A percentile compares a stretch with the other conserved stretches of the same genome.
Evolutionary conservation across 148 eudicot genomes (phyloP).

Genomic region (Amaranthus cruentus): DNA sequence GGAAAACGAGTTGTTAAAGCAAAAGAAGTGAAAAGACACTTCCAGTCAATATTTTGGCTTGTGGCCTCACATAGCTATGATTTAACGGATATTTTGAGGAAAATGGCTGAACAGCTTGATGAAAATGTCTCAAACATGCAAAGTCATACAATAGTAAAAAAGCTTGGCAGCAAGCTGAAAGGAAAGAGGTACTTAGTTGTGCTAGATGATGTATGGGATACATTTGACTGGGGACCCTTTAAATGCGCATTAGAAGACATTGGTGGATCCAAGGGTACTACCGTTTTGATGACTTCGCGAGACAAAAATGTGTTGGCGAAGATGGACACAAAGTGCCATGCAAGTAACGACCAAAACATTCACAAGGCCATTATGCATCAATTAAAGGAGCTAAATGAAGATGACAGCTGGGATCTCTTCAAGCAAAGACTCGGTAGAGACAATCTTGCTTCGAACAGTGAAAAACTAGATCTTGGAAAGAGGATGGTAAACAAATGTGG

Average conservation of each 20-base stretch:
- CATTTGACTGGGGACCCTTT: constrained; percentile 13
- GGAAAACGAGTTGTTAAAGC: constrained; percentile 15
- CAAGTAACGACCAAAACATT: background rate
- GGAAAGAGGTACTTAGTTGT: constrained; percentile 14
- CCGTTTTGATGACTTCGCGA: constrained; percentile 13
- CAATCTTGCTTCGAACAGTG: background rate
- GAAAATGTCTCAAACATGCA: background rate
- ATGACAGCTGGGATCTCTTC: background rate
- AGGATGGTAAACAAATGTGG: background rate
- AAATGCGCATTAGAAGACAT: constrained; percentile 5
- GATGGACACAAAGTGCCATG: background rate
- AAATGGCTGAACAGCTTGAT: constrained; percentile 9
- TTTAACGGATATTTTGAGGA: constrained; percentile 3
- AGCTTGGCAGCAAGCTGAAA: constrained; percentile 8
- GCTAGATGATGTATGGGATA: constrained; percentile 21
- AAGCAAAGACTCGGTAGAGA: background rate
- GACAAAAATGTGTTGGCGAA: constrained; percentile 8
- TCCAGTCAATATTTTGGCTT: constrained; percentile 9
- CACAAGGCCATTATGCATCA: background rate
- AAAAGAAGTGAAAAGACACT: constrained; percentile 3
- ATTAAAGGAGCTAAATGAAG: background rate
- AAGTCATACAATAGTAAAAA: background rate
- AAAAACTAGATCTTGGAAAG: background rate
- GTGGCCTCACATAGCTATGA: constrained; percentile 6
- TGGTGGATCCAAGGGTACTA: constrained; percentile 13